phyloP scores from a whole-genome alignment of 352 stramenopile genomes.

The Pythium plurisporium region DNA sequence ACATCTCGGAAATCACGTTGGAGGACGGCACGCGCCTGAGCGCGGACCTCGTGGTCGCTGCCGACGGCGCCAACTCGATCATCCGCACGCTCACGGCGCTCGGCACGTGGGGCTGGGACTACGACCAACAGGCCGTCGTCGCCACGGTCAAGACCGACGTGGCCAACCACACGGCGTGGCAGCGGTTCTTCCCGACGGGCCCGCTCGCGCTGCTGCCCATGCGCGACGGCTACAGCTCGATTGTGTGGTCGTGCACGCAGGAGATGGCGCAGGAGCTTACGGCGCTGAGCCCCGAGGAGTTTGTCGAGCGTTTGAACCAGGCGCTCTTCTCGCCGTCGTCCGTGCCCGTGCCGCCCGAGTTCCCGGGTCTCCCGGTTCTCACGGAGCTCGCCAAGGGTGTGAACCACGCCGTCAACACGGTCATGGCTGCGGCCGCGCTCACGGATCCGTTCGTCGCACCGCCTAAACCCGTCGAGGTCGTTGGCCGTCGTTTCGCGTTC shows the following conservation, averaged over 20 bases:
- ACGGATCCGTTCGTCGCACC: conserved; percentile 75
- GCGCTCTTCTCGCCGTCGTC: conserved; percentile 53
- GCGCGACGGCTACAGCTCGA: conserved; percentile 85
- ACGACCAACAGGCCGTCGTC: conserved; percentile 91
- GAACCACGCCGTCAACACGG: conserved; percentile 63
- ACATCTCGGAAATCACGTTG: conserved; percentile 55
- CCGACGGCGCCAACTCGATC: conserved; percentile 88
- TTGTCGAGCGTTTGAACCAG: conserved; percentile 77
- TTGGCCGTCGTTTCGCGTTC: conserved; percentile 81
- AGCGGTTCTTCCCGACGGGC: conserved; percentile 88
- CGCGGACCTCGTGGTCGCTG: conserved; percentile 80
- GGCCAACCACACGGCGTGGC: conserved; percentile 84
- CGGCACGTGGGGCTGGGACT: conserved; percentile 89
- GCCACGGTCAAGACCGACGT: conserved; percentile 84
- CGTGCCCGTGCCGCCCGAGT: conserved; percentile 48
- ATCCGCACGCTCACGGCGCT: conserved; percentile 81
- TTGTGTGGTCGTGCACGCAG: conserved; percentile 88
- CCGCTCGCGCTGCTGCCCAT: conserved; percentile 88
- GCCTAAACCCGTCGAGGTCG: conserved; percentile 55
- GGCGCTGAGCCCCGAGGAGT: conserved; percentile 60
- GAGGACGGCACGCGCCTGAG: conserved; percentile 69
- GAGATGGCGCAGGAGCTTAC: conserved; percentile 84
- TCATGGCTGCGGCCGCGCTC: conserved; percentile 68
- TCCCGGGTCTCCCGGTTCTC: conserved; percentile 75
- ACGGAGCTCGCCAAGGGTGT: conserved; percentile 75